phyloP scores from a whole-genome alignment of 2,329 filamentous ascomycete genomes.

The Calonectria pseudoreteaudii region DNA sequence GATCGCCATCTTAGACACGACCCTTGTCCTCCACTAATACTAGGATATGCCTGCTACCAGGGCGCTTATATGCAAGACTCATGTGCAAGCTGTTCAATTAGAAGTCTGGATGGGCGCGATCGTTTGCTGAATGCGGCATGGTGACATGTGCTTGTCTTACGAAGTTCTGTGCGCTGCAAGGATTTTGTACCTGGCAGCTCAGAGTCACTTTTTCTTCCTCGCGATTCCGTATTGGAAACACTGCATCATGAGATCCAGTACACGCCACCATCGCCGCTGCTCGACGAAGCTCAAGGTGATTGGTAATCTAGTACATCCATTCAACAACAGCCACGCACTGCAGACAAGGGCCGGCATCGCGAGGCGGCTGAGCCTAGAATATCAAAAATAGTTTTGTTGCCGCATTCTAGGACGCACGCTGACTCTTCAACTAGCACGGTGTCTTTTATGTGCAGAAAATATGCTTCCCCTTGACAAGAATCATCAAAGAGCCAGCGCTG shows the following conservation, averaged over 20 bases:
- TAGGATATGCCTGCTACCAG: conserved; percentile 13
- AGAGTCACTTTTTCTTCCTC: background rate
- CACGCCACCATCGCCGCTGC: background rate
- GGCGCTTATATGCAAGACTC: background rate
- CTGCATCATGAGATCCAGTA: background rate
- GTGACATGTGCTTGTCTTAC: conserved; percentile 15
- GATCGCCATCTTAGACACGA: conserved; percentile 7
- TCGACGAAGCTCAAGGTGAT: background rate
- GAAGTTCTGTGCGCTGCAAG: background rate
- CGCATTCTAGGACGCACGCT: background rate
- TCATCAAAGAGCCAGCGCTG: background rate
- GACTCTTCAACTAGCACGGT: too few species aligned
- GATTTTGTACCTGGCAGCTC: background rate
- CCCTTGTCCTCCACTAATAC: conserved; percentile 1
- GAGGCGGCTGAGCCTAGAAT: background rate
- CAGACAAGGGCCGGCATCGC: background rate
- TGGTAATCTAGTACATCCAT: background rate
- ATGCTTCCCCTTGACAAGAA: conserved; percentile 18
- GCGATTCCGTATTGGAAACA: background rate
- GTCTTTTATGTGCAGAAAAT: background rate
- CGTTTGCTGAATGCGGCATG: background rate
- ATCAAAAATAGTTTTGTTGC: background rate
- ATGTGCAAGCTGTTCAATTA: background rate
- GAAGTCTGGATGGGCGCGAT: background rate
- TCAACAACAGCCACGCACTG: background rate